A percentile compares a stretch with the other conserved stretches of the same genome.
Conservation (phyloP, 805 yeast genomes). For the Starmerella vaccinii region DNA sequence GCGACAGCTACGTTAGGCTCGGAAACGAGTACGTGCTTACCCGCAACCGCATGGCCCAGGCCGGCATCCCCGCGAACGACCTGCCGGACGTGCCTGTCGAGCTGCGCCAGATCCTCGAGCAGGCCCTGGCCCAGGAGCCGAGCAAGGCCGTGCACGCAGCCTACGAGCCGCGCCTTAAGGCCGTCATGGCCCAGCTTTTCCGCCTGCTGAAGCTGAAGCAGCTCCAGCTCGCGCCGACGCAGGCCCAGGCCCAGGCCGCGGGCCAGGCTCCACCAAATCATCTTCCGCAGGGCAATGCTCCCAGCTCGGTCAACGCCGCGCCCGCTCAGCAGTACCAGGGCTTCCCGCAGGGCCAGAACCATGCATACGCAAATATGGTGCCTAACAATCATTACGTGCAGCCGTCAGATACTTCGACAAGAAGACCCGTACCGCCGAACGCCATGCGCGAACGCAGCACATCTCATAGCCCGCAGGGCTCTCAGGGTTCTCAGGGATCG, state of each 20-base stretch:
- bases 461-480: background rate
- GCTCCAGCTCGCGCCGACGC: conserved; percentile 4
- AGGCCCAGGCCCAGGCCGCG: background rate
- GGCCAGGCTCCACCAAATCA: background rate
- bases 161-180: conserved; percentile 74
- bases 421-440: background rate
- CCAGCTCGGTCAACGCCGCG: too few relatives aligned
- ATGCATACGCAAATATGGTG: background rate
- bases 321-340: background rate
- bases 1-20: conserved; percentile 79
- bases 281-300: too few relatives aligned
- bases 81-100: conserved; percentile 84
- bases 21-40: conserved; percentile 91
- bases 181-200: conserved; percentile 69
- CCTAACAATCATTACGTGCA: background rate
- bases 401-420: background rate
- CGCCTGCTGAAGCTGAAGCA: conserved; percentile 52
- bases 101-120: conserved; percentile 68
- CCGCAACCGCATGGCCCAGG: conserved; percentile 62
- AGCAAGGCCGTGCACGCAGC: conserved; percentile 70
- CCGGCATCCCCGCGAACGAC: conserved; percentile 69
- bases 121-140: conserved; percentile 74
- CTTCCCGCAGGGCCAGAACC: background rate
- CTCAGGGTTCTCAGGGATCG: background rate
- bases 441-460: conserved; percentile 1